Evolutionary conservation across 129 eudicot species (phyloP).

Genomic region (Erigeron canadensis): DNA sequence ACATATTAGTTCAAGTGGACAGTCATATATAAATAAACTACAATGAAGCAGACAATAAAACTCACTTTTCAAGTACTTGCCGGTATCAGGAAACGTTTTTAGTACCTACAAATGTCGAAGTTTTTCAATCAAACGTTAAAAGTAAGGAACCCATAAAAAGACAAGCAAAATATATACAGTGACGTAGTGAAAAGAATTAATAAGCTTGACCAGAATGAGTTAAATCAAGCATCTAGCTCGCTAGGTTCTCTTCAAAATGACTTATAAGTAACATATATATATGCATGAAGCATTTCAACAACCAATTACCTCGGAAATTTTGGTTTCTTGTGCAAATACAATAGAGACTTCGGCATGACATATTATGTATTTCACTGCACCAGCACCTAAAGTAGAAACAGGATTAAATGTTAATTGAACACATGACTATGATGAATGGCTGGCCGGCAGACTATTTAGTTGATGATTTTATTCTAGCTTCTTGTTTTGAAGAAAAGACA

Average conservation of each 20-base stretch:
- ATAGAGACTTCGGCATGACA: conserved; percentile 84
- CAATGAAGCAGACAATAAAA: conserved; percentile 3
- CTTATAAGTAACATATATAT: no score
- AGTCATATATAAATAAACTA: background rate
- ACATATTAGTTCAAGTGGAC: background rate
- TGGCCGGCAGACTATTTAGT: no score
- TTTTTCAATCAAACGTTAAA: background rate
- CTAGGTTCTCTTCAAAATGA: background rate
- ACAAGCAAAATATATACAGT: background rate
- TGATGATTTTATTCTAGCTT: no score
- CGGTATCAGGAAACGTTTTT: conserved; percentile 61
- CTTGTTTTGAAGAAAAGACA: background rate
- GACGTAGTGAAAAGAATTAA: background rate
- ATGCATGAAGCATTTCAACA: background rate
- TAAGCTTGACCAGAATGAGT: background rate
- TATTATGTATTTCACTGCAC: conserved; percentile 80
- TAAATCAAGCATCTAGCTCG: no score
- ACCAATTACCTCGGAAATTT: conserved; percentile 77
- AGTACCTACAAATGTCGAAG: conserved; percentile 48
- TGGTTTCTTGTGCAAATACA: conserved; percentile 65
- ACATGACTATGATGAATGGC: no score
- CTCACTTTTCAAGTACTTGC: conserved; percentile 73
- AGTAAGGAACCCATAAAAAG: no score
- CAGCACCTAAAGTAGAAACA: conserved; percentile 54
- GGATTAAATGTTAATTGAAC: conserved; percentile 4